Evolutionary conservation across 2,329 filamentous ascomycete genomes (phyloP).

Genomic region (Alternaria dauci): DNA sequence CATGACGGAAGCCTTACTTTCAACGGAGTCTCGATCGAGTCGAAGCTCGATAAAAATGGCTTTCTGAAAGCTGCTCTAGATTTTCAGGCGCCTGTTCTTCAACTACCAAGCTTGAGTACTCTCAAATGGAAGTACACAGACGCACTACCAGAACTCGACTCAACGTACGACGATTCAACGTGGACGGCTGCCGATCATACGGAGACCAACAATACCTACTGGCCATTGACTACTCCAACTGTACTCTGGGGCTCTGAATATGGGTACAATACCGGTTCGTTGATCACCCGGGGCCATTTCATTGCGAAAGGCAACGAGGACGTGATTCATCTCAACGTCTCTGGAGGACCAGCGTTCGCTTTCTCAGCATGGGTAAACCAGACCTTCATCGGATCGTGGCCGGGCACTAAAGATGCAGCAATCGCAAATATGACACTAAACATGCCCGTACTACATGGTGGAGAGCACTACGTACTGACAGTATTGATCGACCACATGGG

Average conservation of each 20-base stretch:
- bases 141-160: constrained; percentile 71
- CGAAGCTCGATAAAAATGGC: constrained; percentile 53
- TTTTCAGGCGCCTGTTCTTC: constrained; percentile 60
- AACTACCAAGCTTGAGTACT: constrained; percentile 63
- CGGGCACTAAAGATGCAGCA: constrained; percentile 59
- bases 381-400: constrained; percentile 69
- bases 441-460: constrained; percentile 60
- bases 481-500: constrained; percentile 76
- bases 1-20: constrained; percentile 62
- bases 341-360: constrained; percentile 72
- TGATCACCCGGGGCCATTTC: constrained; percentile 75
- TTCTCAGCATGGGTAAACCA: constrained; percentile 71
- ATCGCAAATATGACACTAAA: constrained; percentile 64
- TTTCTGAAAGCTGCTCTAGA: constrained; percentile 61
- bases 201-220: constrained; percentile 63
- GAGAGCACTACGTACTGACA: constrained; percentile 68
- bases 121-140: constrained; percentile 73
- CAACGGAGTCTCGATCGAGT: constrained; percentile 60
- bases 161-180: constrained; percentile 70
- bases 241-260: constrained; percentile 73
- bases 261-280: constrained; percentile 71
- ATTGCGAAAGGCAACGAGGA: constrained; percentile 67
- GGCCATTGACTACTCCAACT: constrained; percentile 50
- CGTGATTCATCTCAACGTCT: constrained; percentile 62
- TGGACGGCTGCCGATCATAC: constrained; percentile 69